These are phyloP conservation scores for Phytopythium litorale DNA, from an alignment of 352 stramenopile genomes.

Conservation along the genomic window DNA sequence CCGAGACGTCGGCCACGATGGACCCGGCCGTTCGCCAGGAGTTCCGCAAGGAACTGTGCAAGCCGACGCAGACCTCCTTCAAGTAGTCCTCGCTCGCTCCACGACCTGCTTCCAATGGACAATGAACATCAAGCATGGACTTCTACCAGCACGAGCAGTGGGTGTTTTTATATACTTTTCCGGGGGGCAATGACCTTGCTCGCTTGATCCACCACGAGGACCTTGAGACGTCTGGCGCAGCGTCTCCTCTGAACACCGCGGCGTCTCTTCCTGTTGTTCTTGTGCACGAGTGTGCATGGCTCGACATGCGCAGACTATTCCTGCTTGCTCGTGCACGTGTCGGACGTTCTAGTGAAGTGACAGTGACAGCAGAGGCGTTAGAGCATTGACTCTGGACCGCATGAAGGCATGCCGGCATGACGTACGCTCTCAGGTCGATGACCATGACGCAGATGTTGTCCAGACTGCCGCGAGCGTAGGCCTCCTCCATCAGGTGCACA, in stretches of 20 bases:
- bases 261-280: not conserved
- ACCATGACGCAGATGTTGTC: constrained; percentile 93
- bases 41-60: constrained; percentile 62
- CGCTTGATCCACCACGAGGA: not conserved
- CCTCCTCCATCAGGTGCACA: constrained; percentile 82
- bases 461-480: constrained; percentile 76
- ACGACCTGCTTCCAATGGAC: not conserved
- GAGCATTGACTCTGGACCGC: not conserved
- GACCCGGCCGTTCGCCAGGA: constrained; percentile 38
- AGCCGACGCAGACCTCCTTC: constrained; percentile 42
- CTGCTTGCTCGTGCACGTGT: constrained; percentile 1
- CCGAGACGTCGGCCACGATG: constrained; percentile 42
- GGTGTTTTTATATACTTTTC: constrained; percentile 1
- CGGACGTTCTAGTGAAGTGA: not conserved
- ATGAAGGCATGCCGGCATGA: not conserved
- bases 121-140: not conserved
- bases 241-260: not conserved
- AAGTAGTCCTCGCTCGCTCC: constrained; percentile 24
- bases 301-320: not conserved
- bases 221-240: not conserved
- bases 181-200: not conserved
- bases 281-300: not conserved
- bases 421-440: constrained; percentile 82
- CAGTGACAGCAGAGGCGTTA: not conserved
- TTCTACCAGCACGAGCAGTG: not conserved